Conservation (phyloP, 1,284 basidiomycete species). For the Porphyrellus sp. region DNA sequence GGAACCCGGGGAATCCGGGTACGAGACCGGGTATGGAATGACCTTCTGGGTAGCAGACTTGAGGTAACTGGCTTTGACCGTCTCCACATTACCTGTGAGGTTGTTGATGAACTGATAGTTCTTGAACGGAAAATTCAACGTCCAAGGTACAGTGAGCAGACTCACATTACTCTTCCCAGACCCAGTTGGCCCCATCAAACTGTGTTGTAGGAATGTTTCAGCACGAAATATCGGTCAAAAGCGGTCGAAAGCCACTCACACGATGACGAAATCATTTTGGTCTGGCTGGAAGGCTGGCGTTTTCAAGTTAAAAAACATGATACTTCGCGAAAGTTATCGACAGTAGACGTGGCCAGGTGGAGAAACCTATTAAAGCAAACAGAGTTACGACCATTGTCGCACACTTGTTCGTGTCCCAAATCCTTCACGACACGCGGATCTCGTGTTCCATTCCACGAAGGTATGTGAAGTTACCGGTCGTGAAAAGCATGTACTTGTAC, state of each 20-base stretch:
- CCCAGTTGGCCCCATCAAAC: slow-evolving; percentile 18
- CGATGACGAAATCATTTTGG: slow-evolving; percentile 1
- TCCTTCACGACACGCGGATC: neutral
- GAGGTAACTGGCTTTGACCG: neutral
- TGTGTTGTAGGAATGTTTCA: slow-evolving; percentile 3
- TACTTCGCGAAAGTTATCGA: neutral
- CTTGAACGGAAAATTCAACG: neutral
- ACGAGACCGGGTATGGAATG: neutral
- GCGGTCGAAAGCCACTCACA: too few species aligned
- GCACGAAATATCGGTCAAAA: too few species aligned
- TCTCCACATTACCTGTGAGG: slow-evolving; percentile 6
- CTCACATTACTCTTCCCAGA: slow-evolving; percentile 22
- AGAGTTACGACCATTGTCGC: too few species aligned
- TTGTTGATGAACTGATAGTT: slow-evolving; percentile 19
- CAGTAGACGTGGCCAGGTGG: neutral
- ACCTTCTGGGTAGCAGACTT: slow-evolving; percentile 15
- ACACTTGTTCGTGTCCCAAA: neutral
- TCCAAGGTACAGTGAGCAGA: neutral
- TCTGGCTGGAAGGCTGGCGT: slow-evolving; percentile 7
- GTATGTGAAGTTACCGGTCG: neutral
- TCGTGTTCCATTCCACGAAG: neutral
- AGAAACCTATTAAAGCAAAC: neutral
- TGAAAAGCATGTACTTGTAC: neutral
- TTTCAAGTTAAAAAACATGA: neutral
- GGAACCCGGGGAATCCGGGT: neutral